Evolutionary conservation across 1,284 basidiomycete genomes (phyloP), one percentile per base, ranked within the genome.

Genomic region (Trametes sp.): DNA sequence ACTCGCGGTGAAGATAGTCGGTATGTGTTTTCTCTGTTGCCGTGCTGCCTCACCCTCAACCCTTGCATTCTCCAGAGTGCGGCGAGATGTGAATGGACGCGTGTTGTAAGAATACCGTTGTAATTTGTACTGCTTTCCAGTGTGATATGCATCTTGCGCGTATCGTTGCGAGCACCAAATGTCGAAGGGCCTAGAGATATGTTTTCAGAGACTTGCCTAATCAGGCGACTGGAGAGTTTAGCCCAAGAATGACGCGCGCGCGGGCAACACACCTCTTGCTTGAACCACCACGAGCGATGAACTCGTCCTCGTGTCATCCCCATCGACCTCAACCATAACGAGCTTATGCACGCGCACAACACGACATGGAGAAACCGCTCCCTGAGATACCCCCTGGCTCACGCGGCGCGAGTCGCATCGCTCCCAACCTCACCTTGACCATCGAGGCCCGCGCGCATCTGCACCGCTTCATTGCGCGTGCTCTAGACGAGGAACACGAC

Each of bases 1-100:
- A 75, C 75, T 96, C 42, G 84, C 85, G 4, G 93, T 95, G 6
- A 94, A 93, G 77, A 92, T 96, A 57, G 88, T 87, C 23, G 94
- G 94, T 92, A 64, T 62, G 87, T 77, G 24, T 24, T 28, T 11
- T 14, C 36, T 21, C 13, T 44, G 21, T 1, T 3, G 33, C 5
- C n/a, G 29, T 24, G 19, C 6, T 23, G 54, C n/a, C 9, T 10
- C 16, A n/a, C 16, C 38, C 9, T 7, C 21, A 33, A 21, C 28
- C 6, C 7, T n/a, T 5, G 29, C 19, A 21, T 23, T 10, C n/a
- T 59, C 2, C 65, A 86, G 84, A 86, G 74, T 86, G 84, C 59
- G 84, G 84, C 10, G 84, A 86, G 72, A 86, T 86, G 84, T 86
- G 73, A 77, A 24, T 16, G 19, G 29, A 33, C 36, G 23, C 9